Conservation (phyloP, 2,329 filamentous ascomycete species). For the Davidsoniella australis region DNA sequence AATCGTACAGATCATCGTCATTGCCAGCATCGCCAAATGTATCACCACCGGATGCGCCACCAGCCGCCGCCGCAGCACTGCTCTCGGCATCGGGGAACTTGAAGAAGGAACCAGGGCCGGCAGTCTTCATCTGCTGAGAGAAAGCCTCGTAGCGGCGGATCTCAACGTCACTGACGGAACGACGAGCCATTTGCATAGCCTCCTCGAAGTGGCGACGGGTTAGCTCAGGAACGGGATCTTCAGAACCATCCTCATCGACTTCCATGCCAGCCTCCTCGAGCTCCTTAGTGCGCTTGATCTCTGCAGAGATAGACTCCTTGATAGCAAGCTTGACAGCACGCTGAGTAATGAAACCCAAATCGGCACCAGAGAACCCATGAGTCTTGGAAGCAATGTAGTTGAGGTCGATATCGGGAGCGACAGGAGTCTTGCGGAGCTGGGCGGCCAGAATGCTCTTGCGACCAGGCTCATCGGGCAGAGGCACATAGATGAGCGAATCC, state of each 20-base stretch:
- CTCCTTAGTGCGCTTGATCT: slow-evolving; percentile 81
- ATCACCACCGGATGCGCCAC: slow-evolving; percentile 38
- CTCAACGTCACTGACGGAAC: slow-evolving; percentile 91
- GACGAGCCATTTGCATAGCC: slow-evolving; percentile 87
- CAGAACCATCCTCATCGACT: slow-evolving; percentile 52
- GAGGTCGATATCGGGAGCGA: slow-evolving; percentile 73
- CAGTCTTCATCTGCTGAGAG: slow-evolving; percentile 97
- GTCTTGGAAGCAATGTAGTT: slow-evolving; percentile 90
- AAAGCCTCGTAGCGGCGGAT: slow-evolving; percentile 97
- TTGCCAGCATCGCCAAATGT: slow-evolving; percentile 74
- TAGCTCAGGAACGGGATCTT: slow-evolving; percentile 90
- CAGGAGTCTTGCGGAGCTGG: slow-evolving; percentile 95
- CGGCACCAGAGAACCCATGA: slow-evolving; percentile 97
- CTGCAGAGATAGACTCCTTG: slow-evolving; percentile 79
- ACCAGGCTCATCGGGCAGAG: slow-evolving; percentile 79
- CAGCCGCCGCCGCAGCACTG: slow-evolving; percentile 35
- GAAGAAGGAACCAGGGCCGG: slow-evolving; percentile 91
- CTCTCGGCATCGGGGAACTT: slow-evolving; percentile 73
- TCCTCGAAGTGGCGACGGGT: slow-evolving; percentile 97
- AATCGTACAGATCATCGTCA: slow-evolving; percentile 88
- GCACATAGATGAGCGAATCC: slow-evolving; percentile 95
- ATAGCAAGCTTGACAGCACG: slow-evolving; percentile 98
- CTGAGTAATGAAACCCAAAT: slow-evolving; percentile 97
- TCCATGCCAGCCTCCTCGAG: slow-evolving; percentile 72
- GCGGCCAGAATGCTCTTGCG: slow-evolving; percentile 83